Percentiles rank a stretch among this genome's conserved stretches.
Evolutionary conservation across 2,329 filamentous ascomycete species (phyloP).

Genomic region (Fusarium veterinarium): DNA sequence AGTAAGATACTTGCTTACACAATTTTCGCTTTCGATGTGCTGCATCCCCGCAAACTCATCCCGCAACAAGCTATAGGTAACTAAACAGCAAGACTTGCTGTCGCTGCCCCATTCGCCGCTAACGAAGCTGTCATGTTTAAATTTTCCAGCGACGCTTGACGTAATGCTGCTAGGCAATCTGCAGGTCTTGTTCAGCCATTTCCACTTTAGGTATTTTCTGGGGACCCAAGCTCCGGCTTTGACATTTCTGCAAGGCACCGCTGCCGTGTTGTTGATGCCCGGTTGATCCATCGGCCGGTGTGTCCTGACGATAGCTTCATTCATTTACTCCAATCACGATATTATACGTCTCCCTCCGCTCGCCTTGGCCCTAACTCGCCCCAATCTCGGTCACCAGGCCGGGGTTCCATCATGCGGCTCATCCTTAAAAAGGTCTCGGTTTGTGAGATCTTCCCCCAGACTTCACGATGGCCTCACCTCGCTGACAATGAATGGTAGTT

Average conservation of each 20-base stretch:
- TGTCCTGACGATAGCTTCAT: constrained; percentile 15
- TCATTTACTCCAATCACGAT: neutral
- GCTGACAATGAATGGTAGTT: neutral
- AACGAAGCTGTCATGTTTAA: neutral
- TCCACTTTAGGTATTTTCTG: constrained; percentile 12
- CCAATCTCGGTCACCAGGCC: neutral
- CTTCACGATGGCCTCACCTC: neutral
- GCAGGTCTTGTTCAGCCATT: constrained; percentile 21
- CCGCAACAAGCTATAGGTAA: neutral
- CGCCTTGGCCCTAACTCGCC: neutral
- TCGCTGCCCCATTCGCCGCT: neutral
- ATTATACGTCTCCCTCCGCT: neutral
- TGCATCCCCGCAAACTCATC: constrained; percentile 1
- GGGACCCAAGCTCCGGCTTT: constrained; percentile 2
- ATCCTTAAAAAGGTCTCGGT: neutral
- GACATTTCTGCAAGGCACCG: constrained; percentile 16
- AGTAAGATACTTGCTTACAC: neutral
- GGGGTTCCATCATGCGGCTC: neutral
- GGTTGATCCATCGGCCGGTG: constrained; percentile 3
- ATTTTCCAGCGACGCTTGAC: constrained; percentile 14
- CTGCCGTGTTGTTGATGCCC: constrained; percentile 2
- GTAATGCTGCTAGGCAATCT: constrained; percentile 14
- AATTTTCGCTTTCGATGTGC: neutral
- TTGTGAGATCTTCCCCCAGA: neutral
- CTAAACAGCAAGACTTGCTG: neutral